Conservation (phyloP, 2,329 filamentous ascomycete species). For the Bipolaris sorokiniana region DNA sequence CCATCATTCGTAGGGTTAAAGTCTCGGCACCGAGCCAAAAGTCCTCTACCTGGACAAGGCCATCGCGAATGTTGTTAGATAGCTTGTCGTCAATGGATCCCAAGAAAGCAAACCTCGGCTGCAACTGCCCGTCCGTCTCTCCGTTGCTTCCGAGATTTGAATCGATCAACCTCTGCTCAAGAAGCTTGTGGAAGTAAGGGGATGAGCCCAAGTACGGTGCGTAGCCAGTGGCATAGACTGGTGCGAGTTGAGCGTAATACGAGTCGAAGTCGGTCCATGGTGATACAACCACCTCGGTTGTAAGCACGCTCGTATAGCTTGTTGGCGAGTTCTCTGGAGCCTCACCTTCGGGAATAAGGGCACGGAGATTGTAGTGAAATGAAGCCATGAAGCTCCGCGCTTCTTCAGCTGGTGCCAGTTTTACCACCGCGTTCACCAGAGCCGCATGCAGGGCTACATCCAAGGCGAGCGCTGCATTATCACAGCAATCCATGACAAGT, state of each 20-base stretch:
- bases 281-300: slow-evolving; percentile 29
- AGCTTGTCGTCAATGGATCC: slow-evolving; percentile 30
- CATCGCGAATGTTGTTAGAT: slow-evolving; percentile 18
- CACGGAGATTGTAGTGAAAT: slow-evolving; percentile 33
- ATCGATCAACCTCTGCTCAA: slow-evolving; percentile 15
- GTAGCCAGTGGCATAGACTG: slow-evolving; percentile 28
- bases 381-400: slow-evolving; percentile 31
- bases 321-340: slow-evolving; percentile 26
- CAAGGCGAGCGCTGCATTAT: slow-evolving; percentile 14
- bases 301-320: slow-evolving; percentile 28
- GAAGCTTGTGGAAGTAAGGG: slow-evolving; percentile 27
- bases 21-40: slow-evolving; percentile 35
- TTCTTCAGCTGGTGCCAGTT: slow-evolving; percentile 21
- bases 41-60: slow-evolving; percentile 25
- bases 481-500: slow-evolving; percentile 18
- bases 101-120: slow-evolving; percentile 28
- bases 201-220: slow-evolving; percentile 26
- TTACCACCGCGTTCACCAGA: slow-evolving; percentile 23
- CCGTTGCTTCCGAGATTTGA: slow-evolving; percentile 10
- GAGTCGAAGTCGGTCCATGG: slow-evolving; percentile 21
- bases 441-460: slow-evolving; percentile 25
- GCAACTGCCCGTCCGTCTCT: slow-evolving; percentile 19
- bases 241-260: slow-evolving; percentile 28
- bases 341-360: slow-evolving; percentile 24
- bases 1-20: slow-evolving; percentile 33